These are phyloP conservation scores for Claviceps paspali DNA, from an alignment of 2,329 filamentous ascomycete species.

Conservation along the genomic window DNA sequence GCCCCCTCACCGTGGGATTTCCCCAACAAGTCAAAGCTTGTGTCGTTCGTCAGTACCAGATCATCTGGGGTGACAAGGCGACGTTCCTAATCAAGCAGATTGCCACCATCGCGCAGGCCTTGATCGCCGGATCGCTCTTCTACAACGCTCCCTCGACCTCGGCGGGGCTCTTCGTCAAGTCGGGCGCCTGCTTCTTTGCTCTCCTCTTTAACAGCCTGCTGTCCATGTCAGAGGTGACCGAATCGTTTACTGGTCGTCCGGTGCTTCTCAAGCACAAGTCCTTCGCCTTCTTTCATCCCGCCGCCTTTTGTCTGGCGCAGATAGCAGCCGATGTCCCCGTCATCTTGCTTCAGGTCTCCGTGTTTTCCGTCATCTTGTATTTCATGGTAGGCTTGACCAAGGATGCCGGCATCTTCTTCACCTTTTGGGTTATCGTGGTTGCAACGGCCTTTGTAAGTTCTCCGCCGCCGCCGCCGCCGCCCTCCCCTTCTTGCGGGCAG, in stretches of 20 bases:
- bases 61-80: slow-evolving; percentile 48
- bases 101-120: slow-evolving; percentile 39
- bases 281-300: slow-evolving; percentile 43
- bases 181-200: slow-evolving; percentile 48
- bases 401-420: slow-evolving; percentile 42
- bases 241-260: slow-evolving; percentile 44
- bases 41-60: slow-evolving; percentile 46
- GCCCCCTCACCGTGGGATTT: slow-evolving; percentile 41
- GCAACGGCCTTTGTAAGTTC: slow-evolving; percentile 32
- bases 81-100: slow-evolving; percentile 48
- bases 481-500: too few species aligned
- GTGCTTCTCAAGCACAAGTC: slow-evolving; percentile 42
- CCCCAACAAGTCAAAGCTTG: slow-evolving; percentile 38
- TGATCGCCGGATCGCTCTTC: slow-evolving; percentile 52
- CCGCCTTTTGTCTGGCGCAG: slow-evolving; percentile 42
- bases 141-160: slow-evolving; percentile 45
- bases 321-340: slow-evolving; percentile 40
- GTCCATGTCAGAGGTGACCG: slow-evolving; percentile 50
- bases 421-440: slow-evolving; percentile 40
- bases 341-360: slow-evolving; percentile 39
- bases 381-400: slow-evolving; percentile 45
- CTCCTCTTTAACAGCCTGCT: slow-evolving; percentile 47
- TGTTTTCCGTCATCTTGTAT: slow-evolving; percentile 43
- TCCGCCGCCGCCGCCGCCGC: too few species aligned
- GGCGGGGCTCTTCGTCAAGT: slow-evolving; percentile 46